Evolutionary conservation across 257 asterid genomes (phyloP), one percentile per base, ranked within the genome.

Genomic region (Echium plantagineum): DNA sequence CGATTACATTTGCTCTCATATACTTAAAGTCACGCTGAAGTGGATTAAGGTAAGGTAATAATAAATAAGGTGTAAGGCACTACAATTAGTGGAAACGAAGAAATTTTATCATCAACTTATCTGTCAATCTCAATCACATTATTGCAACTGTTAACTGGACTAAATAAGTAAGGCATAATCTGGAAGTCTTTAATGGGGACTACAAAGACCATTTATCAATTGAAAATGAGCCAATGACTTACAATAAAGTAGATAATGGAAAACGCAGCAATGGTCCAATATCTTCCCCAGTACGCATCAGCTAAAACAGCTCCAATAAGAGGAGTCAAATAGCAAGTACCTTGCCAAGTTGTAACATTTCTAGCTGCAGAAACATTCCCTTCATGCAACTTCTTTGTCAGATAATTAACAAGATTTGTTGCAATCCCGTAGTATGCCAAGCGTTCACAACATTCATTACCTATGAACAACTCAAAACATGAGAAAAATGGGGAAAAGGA

Each of bases 221-320:
- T 42, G 24, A 52, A 61, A 57, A 12, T 47, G 51, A 19, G 15
- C 20, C 18, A 30, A 56, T 66, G 42, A 28, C 60, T 78, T 77
- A 89, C 97, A 17, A 93, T 80, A 76, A 93, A 84, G 80, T 93
- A 93, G 63, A 86, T 75, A 16, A 85, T 81, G 74, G 99, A 93
- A 78, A 93, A 93, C 78, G 83, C 82, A 73, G 96, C 99, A 72
- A 93, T 89, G 1, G 97, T 93, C 99, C 99, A 93, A 71, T 93
- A 93, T 86, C 85, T 81, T 77, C 99, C 99, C 95, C 95, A 89
- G 74, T 80, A 89, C 30, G 99, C 94, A 80, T 93, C 99, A 5
- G 99, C 99, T 31, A 93, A 60, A 62, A 93, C 82, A 54, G 99
- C 99, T 59, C 97, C 99, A 59, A 89, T 74, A 71, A 89, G 89